phyloP scores from a whole-genome alignment of 192 early-diverging fungal species.

The Mortierella hygrophila region DNA sequence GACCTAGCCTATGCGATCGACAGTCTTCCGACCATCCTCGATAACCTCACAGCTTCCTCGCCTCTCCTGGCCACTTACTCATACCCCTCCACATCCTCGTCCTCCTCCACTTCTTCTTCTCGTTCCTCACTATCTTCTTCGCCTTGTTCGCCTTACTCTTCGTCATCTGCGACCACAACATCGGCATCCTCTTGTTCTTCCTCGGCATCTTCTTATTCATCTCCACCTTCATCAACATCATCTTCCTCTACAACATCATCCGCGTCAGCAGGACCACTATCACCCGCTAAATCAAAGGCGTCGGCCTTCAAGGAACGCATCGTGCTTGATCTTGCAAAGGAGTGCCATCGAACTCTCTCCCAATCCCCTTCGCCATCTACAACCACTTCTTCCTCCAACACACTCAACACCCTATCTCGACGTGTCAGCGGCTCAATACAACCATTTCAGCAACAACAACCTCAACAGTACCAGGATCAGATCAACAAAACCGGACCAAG shows the following conservation, averaged over 20 bases:
- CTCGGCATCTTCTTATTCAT: not conserved
- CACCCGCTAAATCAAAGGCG: conserved; percentile 7
- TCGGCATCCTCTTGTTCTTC: not conserved
- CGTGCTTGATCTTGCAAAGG: conserved; percentile 39
- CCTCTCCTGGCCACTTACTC: conserved; percentile 31
- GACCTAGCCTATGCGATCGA: conserved; percentile 52
- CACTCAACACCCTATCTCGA: not conserved
- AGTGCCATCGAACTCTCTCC: conserved; percentile 13
- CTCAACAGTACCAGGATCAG: conserved; percentile 11
- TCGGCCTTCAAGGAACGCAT: conserved; percentile 34
- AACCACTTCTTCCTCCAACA: not conserved
- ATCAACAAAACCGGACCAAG: not conserved
- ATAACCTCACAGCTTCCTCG: conserved; percentile 26
- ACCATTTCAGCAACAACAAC: not conserved
- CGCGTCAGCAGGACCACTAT: not conserved
- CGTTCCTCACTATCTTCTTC: conserved; percentile 12
- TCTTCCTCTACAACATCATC: not conserved
- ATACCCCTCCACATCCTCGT: conserved; percentile 1
- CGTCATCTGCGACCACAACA: not conserved
- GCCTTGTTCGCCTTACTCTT: not conserved
- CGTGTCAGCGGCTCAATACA: not conserved
- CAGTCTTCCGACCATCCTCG: conserved; percentile 33
- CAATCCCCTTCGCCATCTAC: not conserved
- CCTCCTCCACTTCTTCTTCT: not conserved
- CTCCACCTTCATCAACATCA: not conserved